Base-by-base conservation (phyloP, 306 rosid genomes). In the Cucurbita argyrosperma region DNA sequence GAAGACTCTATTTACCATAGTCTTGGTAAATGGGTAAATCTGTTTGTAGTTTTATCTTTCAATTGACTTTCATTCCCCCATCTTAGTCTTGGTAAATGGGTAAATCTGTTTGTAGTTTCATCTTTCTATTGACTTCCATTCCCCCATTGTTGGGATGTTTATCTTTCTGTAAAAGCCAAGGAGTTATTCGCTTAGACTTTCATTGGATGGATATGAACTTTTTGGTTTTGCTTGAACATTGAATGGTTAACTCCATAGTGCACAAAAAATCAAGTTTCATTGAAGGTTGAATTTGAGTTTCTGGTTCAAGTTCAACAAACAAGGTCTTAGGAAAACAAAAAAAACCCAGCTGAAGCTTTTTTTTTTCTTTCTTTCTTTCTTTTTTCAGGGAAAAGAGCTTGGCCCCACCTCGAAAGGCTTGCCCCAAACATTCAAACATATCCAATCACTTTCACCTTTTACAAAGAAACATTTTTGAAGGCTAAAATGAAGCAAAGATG, bases 341-440 rank as follows among this genome's bases (percentile, higher is more conserved):
- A 19, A 19, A 60, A 59, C 12, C 49, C n/a, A 45, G 55, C 10
- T 45, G 39, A 21, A 45, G n/a, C 54, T 40, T 14, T 30, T 68
- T 12, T 55, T 35, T 51, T 47, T 47, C 26, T 47, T 47, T 59
- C 5, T 19, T 26, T 0, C 26, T 1, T 26, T 77, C 16, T 66
- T 16, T 13, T 51, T 66, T 56, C 61, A 52, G 55, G 78, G 74
- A 79, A 77, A 82, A 81, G 55, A 57, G 81, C 60, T 74, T 4
- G 87, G 90, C 68, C 86, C 85, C 74, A 19, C 80, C 79, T 57
- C 30, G 59, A 76, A 75, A 82, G 77, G 74, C 67, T 59, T 49
- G 47, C 82, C 84, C 75, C 75, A 85, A 79, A 83, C 84, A 84
- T 83, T 88, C 75, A 85, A 83, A 76, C 92, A 83, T 85, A 84